Conservation (phyloP, 169 alveolate species). For the Eimeria necatrix region DNA sequence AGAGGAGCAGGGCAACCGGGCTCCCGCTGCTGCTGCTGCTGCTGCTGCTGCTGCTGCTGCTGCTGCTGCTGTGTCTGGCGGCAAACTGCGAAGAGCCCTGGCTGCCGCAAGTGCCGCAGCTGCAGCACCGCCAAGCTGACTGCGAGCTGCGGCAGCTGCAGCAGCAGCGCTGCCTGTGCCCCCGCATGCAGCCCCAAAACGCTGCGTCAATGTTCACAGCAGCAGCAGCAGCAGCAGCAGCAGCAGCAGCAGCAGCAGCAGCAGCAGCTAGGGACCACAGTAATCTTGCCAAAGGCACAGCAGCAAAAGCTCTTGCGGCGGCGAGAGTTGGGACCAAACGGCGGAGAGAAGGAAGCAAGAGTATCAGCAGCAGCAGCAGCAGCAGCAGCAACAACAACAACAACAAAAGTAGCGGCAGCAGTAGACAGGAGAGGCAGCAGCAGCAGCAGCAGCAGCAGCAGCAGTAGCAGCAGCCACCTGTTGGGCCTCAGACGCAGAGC, state of each 20-base stretch:
- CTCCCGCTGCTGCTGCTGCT: slow-evolving; percentile 22
- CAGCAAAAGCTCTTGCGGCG: background rate
- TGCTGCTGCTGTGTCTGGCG: background rate
- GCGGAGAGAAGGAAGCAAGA: background rate
- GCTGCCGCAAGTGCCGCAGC: slow-evolving; percentile 28
- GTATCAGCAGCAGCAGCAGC: background rate
- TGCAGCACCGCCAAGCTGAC: slow-evolving; percentile 5
- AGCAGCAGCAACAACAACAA: slow-evolving; percentile 20
- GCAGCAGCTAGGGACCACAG: background rate
- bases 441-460: slow-evolving; percentile 30
- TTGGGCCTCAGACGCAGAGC: slow-evolving; percentile 15
- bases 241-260: background rate
- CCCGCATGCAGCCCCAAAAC: slow-evolving; percentile 41
- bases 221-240: slow-evolving; percentile 11
- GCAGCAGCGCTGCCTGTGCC: slow-evolving; percentile 51
- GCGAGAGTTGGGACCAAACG: no score
- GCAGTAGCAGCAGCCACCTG: slow-evolving; percentile 34
- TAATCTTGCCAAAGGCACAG: background rate
- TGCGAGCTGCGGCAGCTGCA: slow-evolving; percentile 1
- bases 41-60: slow-evolving; percentile 35
- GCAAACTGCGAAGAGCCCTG: background rate
- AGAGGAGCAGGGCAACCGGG: background rate
- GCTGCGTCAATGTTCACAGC: background rate
- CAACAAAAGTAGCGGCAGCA: background rate
- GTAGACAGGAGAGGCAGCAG: background rate